A percentile compares a stretch with the other conserved stretches of the same genome.
phyloP scores from a whole-genome alignment of 805 yeast species.

The Candida glaebosa region DNA sequence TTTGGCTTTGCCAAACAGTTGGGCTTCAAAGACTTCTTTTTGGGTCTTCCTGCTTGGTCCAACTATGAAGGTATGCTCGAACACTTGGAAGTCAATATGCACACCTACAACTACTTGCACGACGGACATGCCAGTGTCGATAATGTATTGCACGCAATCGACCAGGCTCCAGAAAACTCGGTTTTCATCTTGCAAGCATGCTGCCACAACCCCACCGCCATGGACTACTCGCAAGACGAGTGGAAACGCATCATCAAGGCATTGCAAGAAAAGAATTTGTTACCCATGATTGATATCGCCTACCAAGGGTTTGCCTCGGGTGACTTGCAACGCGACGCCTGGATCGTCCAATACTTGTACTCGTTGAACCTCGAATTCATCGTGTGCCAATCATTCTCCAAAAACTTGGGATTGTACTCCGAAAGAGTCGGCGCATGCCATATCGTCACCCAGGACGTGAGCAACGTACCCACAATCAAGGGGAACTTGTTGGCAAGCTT shows the following conservation, averaged over 20 bases:
- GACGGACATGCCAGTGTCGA: slow-evolving; percentile 25
- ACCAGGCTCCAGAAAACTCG: slow-evolving; percentile 27
- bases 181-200: slow-evolving; percentile 40
- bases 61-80: slow-evolving; percentile 36
- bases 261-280: slow-evolving; percentile 21
- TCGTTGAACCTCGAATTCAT: slow-evolving; percentile 39
- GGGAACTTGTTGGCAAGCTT: slow-evolving; percentile 29
- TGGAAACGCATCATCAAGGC: slow-evolving; percentile 30
- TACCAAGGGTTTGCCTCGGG: slow-evolving; percentile 48
- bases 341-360: slow-evolving; percentile 34
- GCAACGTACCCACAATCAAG: slow-evolving; percentile 12
- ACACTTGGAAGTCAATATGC: slow-evolving; percentile 24
- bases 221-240: slow-evolving; percentile 34
- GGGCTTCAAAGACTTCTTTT: slow-evolving; percentile 25
- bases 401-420: slow-evolving; percentile 40
- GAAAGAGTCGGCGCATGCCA: slow-evolving; percentile 39
- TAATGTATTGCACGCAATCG: slow-evolving; percentile 22
- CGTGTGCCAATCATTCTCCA: slow-evolving; percentile 38
- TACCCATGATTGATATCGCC: slow-evolving; percentile 37
- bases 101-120: slow-evolving; percentile 30
- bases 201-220: slow-evolving; percentile 46
- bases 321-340: slow-evolving; percentile 54
- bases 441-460: slow-evolving; percentile 21
- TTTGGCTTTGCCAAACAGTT: slow-evolving; percentile 21
- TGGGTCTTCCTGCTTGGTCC: slow-evolving; percentile 40